Evolutionary conservation across 129 eudicot species (phyloP), one percentile per base, ranked within the genome.

Genomic region (Apium graveolens): DNA sequence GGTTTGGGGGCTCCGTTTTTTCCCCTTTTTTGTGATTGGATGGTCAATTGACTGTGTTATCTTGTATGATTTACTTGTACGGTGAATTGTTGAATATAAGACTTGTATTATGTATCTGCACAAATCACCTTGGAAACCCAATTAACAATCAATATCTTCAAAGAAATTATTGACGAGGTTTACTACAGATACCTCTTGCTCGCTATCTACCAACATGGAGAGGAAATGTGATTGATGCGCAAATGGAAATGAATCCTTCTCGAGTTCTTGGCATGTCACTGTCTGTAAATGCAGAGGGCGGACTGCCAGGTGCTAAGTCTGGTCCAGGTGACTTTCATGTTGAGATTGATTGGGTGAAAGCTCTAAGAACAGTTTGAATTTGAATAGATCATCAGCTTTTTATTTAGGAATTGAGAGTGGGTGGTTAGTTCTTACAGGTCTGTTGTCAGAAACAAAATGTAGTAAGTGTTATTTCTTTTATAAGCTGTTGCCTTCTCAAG

Each of bases 161-260:
- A 66, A 63, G 11, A 60, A 18, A 12, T 66, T 21, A 46, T 62
- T 42, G 21, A 32, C 3, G 14, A 12, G 60, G 37, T 51, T 27
- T 65, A 46, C 48, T 35, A 57, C 91, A 95, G 98, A 95, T 95
- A 83, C 97, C 98, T 43, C 85, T 95, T 39, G 87, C 89, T 43
- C 97, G 90, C 80, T 95, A 90, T 79, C 87, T 91, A 72, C 98
- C 96, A 71, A 92, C 97, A 79, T 89, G 97, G 95, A 89, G 97
- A 84, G 95, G 97, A 48, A 89, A 84, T 48, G 91, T 92, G 9
- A 92, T 89, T 39, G 95, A 92, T 72, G 95, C 90, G 10, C 82
- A 84, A 29, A 46, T 91, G 83, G 97, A 95, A 84, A 95, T 95
- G 98, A 95, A 95, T 83, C 97, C 96, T 60, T 73, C 85, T 7